Base-by-base conservation (phyloP, 2,329 filamentous ascomycete genomes). In the Nemania serpens region DNA sequence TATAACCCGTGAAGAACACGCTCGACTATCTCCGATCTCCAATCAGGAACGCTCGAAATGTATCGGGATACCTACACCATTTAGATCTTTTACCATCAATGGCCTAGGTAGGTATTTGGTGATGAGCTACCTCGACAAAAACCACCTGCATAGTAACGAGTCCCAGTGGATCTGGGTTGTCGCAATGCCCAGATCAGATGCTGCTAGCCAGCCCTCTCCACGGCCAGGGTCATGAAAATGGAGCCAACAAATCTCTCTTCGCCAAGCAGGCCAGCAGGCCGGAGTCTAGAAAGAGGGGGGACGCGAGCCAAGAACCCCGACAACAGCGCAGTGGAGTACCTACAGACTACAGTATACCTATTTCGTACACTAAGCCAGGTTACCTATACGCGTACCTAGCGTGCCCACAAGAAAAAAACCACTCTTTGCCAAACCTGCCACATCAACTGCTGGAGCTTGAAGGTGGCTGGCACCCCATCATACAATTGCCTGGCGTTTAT, bases 201-300 rank as follows among this genome's bases (percentile, higher is more conserved):
- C 11, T n/a, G 4, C 10, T 47, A 47, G 2, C n/a, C 15, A 49
- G 33, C 34, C 61, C 59, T 57, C 62, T 52, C 37, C 46, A 53
- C 34, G 62, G 66, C 70, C 57, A 58, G 71, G 68, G 64, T 70
- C 50, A 58, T 65, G 69, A 70, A 71, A 42, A 55, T 57, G 51
- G 51, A 67, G 70, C 68, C 71, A 73, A 70, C 70, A 70, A 66
- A 63, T 66, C 42, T 49, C 33, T 45, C 54, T 47, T 57, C 50
- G 59, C 55, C 48, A 57, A 56, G 61, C 45, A 36, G 34, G 18
- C 60, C 53, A 54, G 29, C 39, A 70, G 62, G 64, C 68, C 64
- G 65, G 61, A 66, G 64, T 63, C 61, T 36, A 55, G 63, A 67
- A 68, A 69, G 63, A 69, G 70, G 69, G 69, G 69, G 66, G 59